Base-by-base conservation (phyloP, 768 basidiomycete species). In the Gloeopeniophorella convolvens region DNA sequence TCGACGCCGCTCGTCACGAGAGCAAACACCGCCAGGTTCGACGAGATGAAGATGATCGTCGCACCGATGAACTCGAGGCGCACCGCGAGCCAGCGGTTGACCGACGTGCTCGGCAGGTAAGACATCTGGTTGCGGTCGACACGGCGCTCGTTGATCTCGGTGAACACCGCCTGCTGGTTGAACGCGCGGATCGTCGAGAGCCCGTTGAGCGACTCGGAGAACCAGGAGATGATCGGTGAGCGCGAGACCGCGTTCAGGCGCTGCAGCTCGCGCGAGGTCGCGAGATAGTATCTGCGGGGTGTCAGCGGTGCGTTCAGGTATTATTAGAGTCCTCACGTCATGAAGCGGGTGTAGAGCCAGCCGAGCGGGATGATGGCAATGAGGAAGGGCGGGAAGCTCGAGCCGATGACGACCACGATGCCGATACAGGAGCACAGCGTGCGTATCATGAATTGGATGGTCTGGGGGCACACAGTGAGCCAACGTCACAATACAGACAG, bases 141-240 rank as follows among this genome's bases (percentile, higher is more conserved):
- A 6, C 87, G 80, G 16, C 75, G 77, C 48, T 84, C 78, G 56
- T 87, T 91, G 31, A 77, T 77, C 8, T 74, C 68, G 15, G 77
- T 70, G 62, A 93, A 94, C 9, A 83, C 68, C 0, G 66, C 41
- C 60, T 89, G 81, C 55, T 89, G 88, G 30, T 71, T 66, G 69
- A 85, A 93, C 0, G 89, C 88, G 0, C 89, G 78, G 58, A 94
- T 92, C 2, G 89, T 92, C 1, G 87, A 81, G 31, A 90, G 66
- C 5, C 91, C 91, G 3, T 78, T 74, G 31, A 82, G 68, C 3
- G 79, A 83, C 63, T 89, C 89, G 2, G 85, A 85, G 63, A 89
- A 89, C 82, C 84, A 87, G 0, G 84, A 85, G 65, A 95, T 94
- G 51, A 98, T 90, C 1, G 94, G 93, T 0, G 89, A 90, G 32